Evolutionary conservation across 2,329 filamentous ascomycete genomes (phyloP).

Genomic region (Zopfia rhizophila): DNA sequence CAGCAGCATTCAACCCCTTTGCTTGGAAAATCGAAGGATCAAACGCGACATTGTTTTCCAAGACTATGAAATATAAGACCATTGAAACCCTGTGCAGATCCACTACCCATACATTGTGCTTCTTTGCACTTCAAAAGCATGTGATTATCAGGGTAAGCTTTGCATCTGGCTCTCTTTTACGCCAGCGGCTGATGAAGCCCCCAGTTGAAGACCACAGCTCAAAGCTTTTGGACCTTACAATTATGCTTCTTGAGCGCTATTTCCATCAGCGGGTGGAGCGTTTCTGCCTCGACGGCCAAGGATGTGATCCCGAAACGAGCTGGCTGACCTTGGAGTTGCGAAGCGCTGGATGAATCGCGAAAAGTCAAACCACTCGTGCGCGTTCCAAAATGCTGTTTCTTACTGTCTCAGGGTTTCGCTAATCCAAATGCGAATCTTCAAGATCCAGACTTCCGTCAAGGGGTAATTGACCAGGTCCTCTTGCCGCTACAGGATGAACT

Average conservation of each 20-base stretch:
- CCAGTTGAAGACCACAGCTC: constrained; percentile 1
- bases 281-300: too few species aligned
- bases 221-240: constrained; percentile 7
- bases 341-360: constrained; percentile 1
- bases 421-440: constrained; percentile 6
- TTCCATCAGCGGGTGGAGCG: too few species aligned
- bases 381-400: constrained; percentile 5
- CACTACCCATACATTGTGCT: constrained; percentile 10
- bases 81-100: constrained; percentile 12
- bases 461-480: neutral
- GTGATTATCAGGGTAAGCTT: constrained; percentile 5
- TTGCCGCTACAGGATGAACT: constrained; percentile 5
- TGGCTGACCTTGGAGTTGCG: neutral
- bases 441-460: constrained; percentile 7
- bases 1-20: too few species aligned
- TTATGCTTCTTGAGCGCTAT: too few species aligned
- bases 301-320: too few species aligned
- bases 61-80: neutral
- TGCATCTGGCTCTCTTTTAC: neutral
- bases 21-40: too few species aligned
- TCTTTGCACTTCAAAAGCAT: constrained; percentile 9
- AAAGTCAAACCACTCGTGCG: constrained; percentile 4
- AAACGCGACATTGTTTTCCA: too few species aligned
- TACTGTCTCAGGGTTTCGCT: constrained; percentile 2
- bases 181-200: too few species aligned